Percentiles rank a stretch among this genome's conserved stretches.
Evolutionary conservation across 768 basidiomycete species (phyloP).

Genomic region (Tylopilus sp.): DNA sequence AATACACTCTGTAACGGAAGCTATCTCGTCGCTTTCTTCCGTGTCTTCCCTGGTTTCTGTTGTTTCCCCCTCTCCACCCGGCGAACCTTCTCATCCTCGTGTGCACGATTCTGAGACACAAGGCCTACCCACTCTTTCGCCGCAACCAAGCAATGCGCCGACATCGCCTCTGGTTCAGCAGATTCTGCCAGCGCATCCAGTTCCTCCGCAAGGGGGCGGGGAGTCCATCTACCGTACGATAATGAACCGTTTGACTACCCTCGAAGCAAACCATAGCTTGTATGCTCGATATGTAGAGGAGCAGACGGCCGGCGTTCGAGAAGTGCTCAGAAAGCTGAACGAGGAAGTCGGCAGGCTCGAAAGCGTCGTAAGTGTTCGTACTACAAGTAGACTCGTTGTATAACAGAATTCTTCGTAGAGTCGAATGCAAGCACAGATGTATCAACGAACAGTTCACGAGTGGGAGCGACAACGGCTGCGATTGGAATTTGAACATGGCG

Average conservation of each 20-base stretch:
- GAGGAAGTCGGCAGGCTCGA: slow-evolving; percentile 79
- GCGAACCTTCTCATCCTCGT: slow-evolving; percentile 4
- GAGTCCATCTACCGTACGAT: slow-evolving; percentile 97
- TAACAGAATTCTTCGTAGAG: slow-evolving; percentile 39
- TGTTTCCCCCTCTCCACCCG: not conserved
- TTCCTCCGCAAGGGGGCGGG: slow-evolving; percentile 37
- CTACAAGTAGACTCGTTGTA: no score
- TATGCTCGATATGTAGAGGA: slow-evolving; percentile 86
- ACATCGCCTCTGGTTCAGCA: slow-evolving; percentile 1
- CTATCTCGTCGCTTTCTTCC: slow-evolving; percentile 19
- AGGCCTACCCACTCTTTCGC: not conserved
- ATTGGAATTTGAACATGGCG: slow-evolving; percentile 67
- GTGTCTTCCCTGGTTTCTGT: slow-evolving; percentile 5
- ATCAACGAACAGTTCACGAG: slow-evolving; percentile 60
- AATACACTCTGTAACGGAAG: slow-evolving; percentile 17
- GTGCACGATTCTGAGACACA: slow-evolving; percentile 8
- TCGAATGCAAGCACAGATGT: slow-evolving; percentile 64
- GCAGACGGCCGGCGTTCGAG: slow-evolving; percentile 73
- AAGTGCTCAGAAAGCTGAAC: slow-evolving; percentile 67
- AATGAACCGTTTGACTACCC: slow-evolving; percentile 82
- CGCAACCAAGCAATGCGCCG: slow-evolving; percentile 6
- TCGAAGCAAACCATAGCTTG: slow-evolving; percentile 86
- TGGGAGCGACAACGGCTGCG: slow-evolving; percentile 65
- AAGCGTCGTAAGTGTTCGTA: slow-evolving; percentile 54
- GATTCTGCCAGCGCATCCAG: not conserved